Base-by-base conservation (phyloP, 192 early-diverging fungal species). In the Dissophora ornata region DNA sequence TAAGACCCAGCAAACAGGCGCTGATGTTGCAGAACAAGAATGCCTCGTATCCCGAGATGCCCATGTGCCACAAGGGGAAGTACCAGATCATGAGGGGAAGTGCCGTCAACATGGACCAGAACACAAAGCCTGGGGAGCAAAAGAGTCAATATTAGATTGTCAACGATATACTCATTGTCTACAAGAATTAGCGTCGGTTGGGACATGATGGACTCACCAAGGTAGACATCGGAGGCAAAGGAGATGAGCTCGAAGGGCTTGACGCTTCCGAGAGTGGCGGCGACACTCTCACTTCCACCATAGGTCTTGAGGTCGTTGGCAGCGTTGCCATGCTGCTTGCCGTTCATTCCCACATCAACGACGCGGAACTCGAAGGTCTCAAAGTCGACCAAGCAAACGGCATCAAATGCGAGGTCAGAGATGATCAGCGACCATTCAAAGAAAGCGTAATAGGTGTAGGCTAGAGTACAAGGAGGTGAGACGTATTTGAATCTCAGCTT, bases 31-130 rank as follows among this genome's bases (percentile, higher is more conserved):
- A 81, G 16, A 94, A 83, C 64, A 94, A 77, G 30, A 87, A 88
- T 7, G 86, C 88, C 67, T 94, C 92, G 64, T 87, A 92, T 52
- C 92, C 92, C 15, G 91, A 92, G 67, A 94, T 85, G 4, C 92
- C 92, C 92, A 94, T 94, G 77, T 92, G 85, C 89, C 91, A 94
- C 32, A 94, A 79, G 22, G 92, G 92, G 67, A 94, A 94, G 70
- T 94, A 94, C 92, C 92, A 90, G 57, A 87, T 87, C 51, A 88
- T 83, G 28, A 91, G 49, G 0, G 89, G 85, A 12, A 94, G 71
- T 29, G 91, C 86, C 2, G 92, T 94, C 64, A 91, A 79, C 69
- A 90, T 88, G n/a, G 92, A 91, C 92, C 92, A 94, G 65, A 90
- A 92, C 24, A 92, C 83, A 71, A 92, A 94, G 57, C 87, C 86